Evolutionary conservation across 192 early-diverging fungal species (phyloP), one percentile per base, ranked within the genome.

Genomic region (Coemansia sp.): DNA sequence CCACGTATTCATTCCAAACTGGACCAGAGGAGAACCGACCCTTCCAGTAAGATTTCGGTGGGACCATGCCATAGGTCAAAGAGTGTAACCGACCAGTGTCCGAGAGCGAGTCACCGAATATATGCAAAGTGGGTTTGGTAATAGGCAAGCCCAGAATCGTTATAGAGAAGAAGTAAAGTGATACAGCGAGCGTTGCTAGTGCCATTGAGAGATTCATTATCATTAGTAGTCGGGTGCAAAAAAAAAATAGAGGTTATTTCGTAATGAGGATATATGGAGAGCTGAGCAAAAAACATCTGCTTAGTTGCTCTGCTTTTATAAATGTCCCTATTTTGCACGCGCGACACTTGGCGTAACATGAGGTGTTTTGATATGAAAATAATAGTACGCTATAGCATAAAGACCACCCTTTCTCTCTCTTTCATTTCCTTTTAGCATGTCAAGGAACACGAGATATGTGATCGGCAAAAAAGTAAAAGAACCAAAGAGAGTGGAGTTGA

Each of bases 61-160:
- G 79, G 10, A 77, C 46, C 16, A 70, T 51, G 3, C 73, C 73
- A 34, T 67, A 44, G 1, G 76, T 75, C 46, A 84, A 34, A 10
- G 43, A 44, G 12, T 71, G 71, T 38, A 84, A 59, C 0, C 67
- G 52, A 24, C 81, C 81, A 24, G 49, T 78, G 38, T 84, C 81
- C 1, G 81, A 84, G 20, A 84, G 70, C 47, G 73, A 76, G 67
- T 84, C 81, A 6, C 81, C 81, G 60, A 84, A 84, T 18, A 84
- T 57, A 46, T 74, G 68, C 38, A 82, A n/a, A 5, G 68, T 68
- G 24, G 75, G 79, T 10, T 24, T 66, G 8, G 29, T 8, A 15
- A 57, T 36, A 1, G 71, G 63, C 6, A 61, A 43, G n/a, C 65
- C 52, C 57, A 60, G 16, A 34, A 33, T 18, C 31, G 57, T 34